Evolutionary conservation across 495 filamentous ascomycete genomes (phyloP), one percentile per base, ranked within the genome.

Genomic region (Aspergillus heteromorphus): DNA sequence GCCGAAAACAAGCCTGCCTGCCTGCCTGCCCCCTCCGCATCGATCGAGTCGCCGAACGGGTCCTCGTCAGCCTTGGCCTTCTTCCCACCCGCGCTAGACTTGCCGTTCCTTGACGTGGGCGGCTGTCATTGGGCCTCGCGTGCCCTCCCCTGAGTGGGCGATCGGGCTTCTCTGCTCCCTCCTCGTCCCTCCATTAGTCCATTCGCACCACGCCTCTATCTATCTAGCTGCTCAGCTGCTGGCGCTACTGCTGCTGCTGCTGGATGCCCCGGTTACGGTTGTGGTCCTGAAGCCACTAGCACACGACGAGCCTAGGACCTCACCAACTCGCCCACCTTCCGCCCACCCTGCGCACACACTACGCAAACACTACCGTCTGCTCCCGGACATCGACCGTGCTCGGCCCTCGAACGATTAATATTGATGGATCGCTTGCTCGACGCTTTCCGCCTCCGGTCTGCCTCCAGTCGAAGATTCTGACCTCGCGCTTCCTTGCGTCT

Each of bases 91-190:
- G n/a, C n/a, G n/a, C n/a, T n/a, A n/a, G n/a, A 14, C 42, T 16
- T 14, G 2, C 42, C 42, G 20, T 43, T 43, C 41, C 48, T 60
- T 70, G 73, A 76, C 73, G 73, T 76, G 73, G 73, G 64, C 65
- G 47, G 52, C 61, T 41, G 43, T 68, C 62, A 76, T 76, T 76
- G 73, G 73, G 38, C 58, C 61, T 63, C 23, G 20, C 25, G 21
- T 55, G 25, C 55, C 55, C 60, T 61, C 63, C 64, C 64, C 67
- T 69, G 65, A 65, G 47, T 52, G 43, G 41, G 45, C 36, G 53
- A 58, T 58, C 50, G 30, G 30, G 30, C 14, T 13, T 10, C 29
- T 10, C 30, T 34, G 2, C 9, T 4, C 30, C 17, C 30, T 14
- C 16, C 48, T 17, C 1, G 21, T 18, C 31, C 10, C 18, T 40